These are phyloP conservation scores for Alternaria hordeiaustralica DNA, from an alignment of 2,329 filamentous ascomycete species.

Conservation along the genomic window DNA sequence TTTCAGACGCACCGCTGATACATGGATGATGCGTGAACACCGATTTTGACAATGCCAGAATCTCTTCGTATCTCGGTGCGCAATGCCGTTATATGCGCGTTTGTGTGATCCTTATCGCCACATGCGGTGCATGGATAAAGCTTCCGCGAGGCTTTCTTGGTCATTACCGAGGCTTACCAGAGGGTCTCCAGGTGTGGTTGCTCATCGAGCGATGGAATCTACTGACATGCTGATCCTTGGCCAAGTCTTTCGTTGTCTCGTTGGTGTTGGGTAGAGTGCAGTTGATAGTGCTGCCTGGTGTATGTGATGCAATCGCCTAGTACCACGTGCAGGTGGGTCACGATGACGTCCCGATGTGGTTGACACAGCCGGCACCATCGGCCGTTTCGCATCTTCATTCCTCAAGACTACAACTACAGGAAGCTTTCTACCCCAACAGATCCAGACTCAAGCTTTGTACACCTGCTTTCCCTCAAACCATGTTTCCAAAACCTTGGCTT, in stretches of 20 bases:
- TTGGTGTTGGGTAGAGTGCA: not conserved
- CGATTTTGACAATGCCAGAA: not conserved
- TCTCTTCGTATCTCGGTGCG: not conserved
- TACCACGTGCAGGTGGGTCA: not conserved
- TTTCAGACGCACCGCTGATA: conserved; percentile 29
- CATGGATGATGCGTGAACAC: conserved; percentile 20
- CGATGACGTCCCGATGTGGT: not conserved
- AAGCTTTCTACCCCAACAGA: not conserved
- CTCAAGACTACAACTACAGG: not conserved
- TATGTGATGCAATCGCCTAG: not conserved
- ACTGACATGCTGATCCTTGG: not conserved
- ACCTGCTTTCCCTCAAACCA: conserved; percentile 58
- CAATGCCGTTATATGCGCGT: not conserved
- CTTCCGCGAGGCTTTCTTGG: not conserved
- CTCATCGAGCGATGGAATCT: not conserved
- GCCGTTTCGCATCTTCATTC: not conserved
- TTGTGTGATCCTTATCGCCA: not conserved
- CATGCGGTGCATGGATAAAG: not conserved
- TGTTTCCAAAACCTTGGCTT: conserved; percentile 58
- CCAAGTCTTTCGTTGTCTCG: not conserved
- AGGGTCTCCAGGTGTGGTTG: not conserved
- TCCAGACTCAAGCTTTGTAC: conserved; percentile 15
- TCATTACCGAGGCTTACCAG: not conserved
- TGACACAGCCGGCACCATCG: not conserved
- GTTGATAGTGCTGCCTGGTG: not conserved